Conservation (phyloP, 1,284 basidiomycete species). For the Pseudozyma flocculosa region DNA sequence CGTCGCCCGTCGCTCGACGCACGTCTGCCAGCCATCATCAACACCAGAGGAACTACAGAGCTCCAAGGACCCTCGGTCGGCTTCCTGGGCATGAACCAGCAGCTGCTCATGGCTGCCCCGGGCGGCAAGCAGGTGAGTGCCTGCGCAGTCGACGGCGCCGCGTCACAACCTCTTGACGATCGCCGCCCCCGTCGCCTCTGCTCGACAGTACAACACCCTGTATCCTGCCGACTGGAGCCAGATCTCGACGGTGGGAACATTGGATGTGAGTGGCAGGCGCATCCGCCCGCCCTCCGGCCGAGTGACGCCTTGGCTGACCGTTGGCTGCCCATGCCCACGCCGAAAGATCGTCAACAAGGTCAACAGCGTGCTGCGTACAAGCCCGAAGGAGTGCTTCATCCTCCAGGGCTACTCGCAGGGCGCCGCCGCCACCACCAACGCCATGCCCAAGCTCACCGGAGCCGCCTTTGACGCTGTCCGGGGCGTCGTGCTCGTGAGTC, state of each 20-base stretch:
- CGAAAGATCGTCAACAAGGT: slow-evolving; percentile 20
- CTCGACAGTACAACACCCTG: slow-evolving; percentile 47
- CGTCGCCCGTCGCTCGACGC: too few species aligned
- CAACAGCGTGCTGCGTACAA: slow-evolving; percentile 5
- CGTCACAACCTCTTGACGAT: too few species aligned
- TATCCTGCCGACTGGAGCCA: slow-evolving; percentile 48
- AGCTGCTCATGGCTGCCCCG: slow-evolving; percentile 16
- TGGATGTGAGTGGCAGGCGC: slow-evolving; percentile 17
- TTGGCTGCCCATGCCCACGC: background rate
- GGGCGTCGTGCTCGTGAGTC: too few species aligned
- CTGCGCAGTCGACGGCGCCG: too few species aligned
- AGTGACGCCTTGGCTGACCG: too few species aligned
- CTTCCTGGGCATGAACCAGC: slow-evolving; percentile 36
- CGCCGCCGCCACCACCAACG: slow-evolving; percentile 51
- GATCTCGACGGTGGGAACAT: slow-evolving; percentile 37
- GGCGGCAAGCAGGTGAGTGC: slow-evolving; percentile 12
- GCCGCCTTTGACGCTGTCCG: slow-evolving; percentile 46
- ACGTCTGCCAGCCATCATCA: slow-evolving; percentile 36
- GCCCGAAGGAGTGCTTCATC: slow-evolving; percentile 26
- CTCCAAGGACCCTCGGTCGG: slow-evolving; percentile 45
- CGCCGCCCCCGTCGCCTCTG: too few species aligned
- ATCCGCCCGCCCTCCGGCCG: too few species aligned
- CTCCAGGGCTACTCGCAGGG: slow-evolving; percentile 47
- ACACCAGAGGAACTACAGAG: slow-evolving; percentile 54
- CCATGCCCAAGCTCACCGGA: slow-evolving; percentile 35